A percentile compares a stretch with the other conserved stretches of the same genome.
These are phyloP conservation scores for Coccomyxa subellipsoidea DNA, from an alignment of 163 green algal genomes.

Conservation along the genomic window DNA sequence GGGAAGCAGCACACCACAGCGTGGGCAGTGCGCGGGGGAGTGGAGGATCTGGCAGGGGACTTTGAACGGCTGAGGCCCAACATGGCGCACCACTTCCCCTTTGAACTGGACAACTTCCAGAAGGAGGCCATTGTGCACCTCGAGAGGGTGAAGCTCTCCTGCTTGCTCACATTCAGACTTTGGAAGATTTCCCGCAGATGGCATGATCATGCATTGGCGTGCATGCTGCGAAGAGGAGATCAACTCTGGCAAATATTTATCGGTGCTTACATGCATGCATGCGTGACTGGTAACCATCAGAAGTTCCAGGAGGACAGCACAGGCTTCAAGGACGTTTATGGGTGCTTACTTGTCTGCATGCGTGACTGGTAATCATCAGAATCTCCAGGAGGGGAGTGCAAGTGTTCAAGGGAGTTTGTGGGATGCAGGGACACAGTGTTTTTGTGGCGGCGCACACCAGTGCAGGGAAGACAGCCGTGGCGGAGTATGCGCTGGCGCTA, in stretches of 20 bases:
- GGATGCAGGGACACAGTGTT: slow-evolving; percentile 43
- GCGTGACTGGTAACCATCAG: no score
- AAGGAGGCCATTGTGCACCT: slow-evolving; percentile 70
- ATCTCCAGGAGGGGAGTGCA: no score
- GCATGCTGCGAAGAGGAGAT: no score
- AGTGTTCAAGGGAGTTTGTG: not conserved
- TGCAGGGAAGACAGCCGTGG: slow-evolving; percentile 96
- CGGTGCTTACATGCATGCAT: no score
- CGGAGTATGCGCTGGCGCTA: slow-evolving; percentile 73
- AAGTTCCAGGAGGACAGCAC: no score
- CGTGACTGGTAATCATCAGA: no score
- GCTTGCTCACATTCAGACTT: not conserved
- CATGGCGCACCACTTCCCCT: slow-evolving; percentile 70
- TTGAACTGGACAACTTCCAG: slow-evolving; percentile 90
- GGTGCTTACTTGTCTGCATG: not conserved
- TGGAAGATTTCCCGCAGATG: not conserved
- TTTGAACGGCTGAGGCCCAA: slow-evolving; percentile 41
- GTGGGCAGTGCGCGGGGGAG: slow-evolving; percentile 20
- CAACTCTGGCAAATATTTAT: no score
- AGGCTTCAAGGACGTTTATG: not conserved
- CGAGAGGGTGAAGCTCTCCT: slow-evolving; percentile 30
- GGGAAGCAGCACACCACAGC: not conserved
- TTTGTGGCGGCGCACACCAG: slow-evolving; percentile 94
- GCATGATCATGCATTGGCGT: no score
- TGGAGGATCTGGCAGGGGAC: slow-evolving; percentile 16